phyloP scores from a whole-genome alignment of 2,329 filamentous ascomycete species.

The Clonostachys solani region DNA sequence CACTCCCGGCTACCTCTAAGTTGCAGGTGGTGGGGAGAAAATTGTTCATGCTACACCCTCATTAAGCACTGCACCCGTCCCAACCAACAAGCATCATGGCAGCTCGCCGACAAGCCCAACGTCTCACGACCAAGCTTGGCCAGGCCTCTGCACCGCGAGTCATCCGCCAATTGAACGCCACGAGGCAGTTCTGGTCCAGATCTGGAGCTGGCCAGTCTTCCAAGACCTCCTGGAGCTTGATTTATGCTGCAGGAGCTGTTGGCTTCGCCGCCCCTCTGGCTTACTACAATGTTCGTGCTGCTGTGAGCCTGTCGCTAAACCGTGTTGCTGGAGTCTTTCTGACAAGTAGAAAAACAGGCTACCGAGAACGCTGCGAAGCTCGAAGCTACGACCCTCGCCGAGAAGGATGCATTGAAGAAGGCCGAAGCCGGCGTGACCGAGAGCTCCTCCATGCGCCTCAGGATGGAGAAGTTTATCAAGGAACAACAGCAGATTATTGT shows the following conservation, averaged over 20 bases:
- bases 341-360: not conserved
- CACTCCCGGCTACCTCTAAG: not conserved
- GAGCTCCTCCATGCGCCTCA: conserved; percentile 89
- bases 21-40: too few species aligned
- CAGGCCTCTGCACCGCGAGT: conserved; percentile 14
- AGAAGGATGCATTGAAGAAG: conserved; percentile 78
- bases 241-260: conserved; percentile 35
- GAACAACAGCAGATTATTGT: conserved; percentile 89
- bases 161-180: conserved; percentile 16
- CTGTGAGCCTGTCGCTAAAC: not conserved
- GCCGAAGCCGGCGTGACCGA: conserved; percentile 63
- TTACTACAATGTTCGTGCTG: conserved; percentile 51
- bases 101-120: conserved; percentile 18
- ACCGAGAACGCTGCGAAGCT: conserved; percentile 21
- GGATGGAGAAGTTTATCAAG: conserved; percentile 96
- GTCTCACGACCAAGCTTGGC: conserved; percentile 19
- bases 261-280: conserved; percentile 47
- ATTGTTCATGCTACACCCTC: not conserved
- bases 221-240: conserved; percentile 12
- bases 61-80: not conserved
- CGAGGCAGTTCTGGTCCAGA: conserved; percentile 16
- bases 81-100: conserved; percentile 15
- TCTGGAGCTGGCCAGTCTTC: conserved; percentile 11
- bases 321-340: conserved; percentile 2
- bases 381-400: conserved; percentile 71